Conservation (phyloP, 306 rosid genomes). For the Arachis stenosperma region DNA sequence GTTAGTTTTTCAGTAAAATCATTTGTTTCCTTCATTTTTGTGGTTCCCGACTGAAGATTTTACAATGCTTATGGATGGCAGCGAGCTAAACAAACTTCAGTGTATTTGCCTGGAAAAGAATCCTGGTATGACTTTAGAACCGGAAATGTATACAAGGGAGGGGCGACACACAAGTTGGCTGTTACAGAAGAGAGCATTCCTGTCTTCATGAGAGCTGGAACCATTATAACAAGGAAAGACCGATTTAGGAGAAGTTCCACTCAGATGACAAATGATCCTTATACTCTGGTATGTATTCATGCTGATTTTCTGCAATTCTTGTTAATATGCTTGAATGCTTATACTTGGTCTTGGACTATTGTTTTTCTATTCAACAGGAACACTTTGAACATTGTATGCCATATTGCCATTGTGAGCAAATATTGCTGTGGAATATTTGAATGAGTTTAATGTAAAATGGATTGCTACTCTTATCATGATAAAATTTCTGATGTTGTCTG, state of each 20-base stretch:
- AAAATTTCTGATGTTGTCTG: conserved; percentile 34
- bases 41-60: conserved; percentile 22
- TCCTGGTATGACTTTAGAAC: conserved; percentile 87
- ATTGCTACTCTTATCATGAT: conserved; percentile 29
- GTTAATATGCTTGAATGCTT: conserved; percentile 5
- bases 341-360: conserved; percentile 10
- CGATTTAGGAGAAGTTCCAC: conserved; percentile 94
- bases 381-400: conserved; percentile 5
- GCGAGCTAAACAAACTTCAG: conserved; percentile 75
- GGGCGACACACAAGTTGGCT: conserved; percentile 68
- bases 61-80: conserved; percentile 40
- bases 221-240: conserved; percentile 88
- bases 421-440: conserved; percentile 11
- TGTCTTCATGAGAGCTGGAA: conserved; percentile 90
- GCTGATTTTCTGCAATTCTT: conserved; percentile 29
- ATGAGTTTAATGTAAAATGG: conserved; percentile 6
- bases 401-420: background rate
- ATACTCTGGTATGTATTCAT: conserved; percentile 74
- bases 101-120: conserved; percentile 87
- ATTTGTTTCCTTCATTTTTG: conserved; percentile 23
- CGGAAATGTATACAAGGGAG: conserved; percentile 77
- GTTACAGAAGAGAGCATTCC: conserved; percentile 82
- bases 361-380: conserved; percentile 16
- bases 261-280: conserved; percentile 93
- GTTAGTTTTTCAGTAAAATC: conserved; percentile 19